Base-by-base conservation (phyloP, 2,329 filamentous ascomycete species). In the Colletotrichum gigasporum region DNA sequence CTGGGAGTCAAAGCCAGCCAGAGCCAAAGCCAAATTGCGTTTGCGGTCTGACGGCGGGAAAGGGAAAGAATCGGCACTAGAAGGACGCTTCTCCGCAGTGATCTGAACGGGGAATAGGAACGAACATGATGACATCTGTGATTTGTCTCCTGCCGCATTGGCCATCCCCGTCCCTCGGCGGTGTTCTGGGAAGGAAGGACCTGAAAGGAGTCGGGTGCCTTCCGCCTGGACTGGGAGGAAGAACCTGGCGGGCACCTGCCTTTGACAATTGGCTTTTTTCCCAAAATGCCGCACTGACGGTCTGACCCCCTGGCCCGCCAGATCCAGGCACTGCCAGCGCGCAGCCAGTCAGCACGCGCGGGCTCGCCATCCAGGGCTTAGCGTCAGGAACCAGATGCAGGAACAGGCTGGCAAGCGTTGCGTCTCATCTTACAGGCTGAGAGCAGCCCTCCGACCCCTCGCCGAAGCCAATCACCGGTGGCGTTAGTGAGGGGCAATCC, bases 321-420 rank as follows among this genome's bases (percentile, higher is more conserved):
- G 22, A 12, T 35, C 28, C 28, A 35, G 7, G n/a, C 30, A 52
- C 26, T 22, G 14, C 24, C 12, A 14, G 12, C 24, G 11, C 26
- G n/a, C 34, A 50, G 45, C 14, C 42, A 34, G 12, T 48, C 18
- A 41, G 18, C 58, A 34, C 18, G 39, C 34, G 34, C 35, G 55
- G 53, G 56, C 42, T 48, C 24, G 35, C 35, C 44, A 35, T 57
- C 18, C 45, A 39, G 12, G 58, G 63, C 59, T 65, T 65, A 65
- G 63, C 58, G 57, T 51, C 51, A 63, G 58, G 58, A 51, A 65
- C 62, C 16, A 50, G 26, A 47, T 42, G 56, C 47, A 63, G 45
- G 58, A 44, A 48, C 44, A 45, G 24, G 37, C 32, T 57, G 22
- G 52, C 37, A 45, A 18, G 39, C 22, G 26, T 16, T 20, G 12